Conservation (phyloP, 164 flowering plant genomes). For the Vitis vinifera region ASM3070453v1 NC_081816.1:7193001-7193500, state of each 20-base stretch:
- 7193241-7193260: conserved; percentile 18
- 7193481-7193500: too few relatives aligned
- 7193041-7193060: too few relatives aligned
- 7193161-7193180: conserved; percentile 44
- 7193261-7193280: conserved; percentile 3
- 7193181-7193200: conserved; percentile 54
- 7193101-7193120: too few relatives aligned
- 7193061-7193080: too few relatives aligned
- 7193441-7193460: too few relatives aligned
- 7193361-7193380: conserved; percentile 34
- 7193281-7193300: not conserved
- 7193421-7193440: too few relatives aligned
- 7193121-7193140: conserved; percentile 8
- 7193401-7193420: too few relatives aligned
- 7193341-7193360: conserved; percentile 56
- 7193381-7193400: conserved; percentile 6
- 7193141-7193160: not conserved
- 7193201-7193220: conserved; percentile 15
- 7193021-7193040: too few relatives aligned
- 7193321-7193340: conserved; percentile 70
- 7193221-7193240: conserved; percentile 25
- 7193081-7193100: too few relatives aligned
- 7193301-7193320: conserved; percentile 29
- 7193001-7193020: too few relatives aligned
- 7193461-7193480: too few relatives aligned